Conservation (phyloP, 441 rosid genomes). For the Croton laevigatus region DNA sequence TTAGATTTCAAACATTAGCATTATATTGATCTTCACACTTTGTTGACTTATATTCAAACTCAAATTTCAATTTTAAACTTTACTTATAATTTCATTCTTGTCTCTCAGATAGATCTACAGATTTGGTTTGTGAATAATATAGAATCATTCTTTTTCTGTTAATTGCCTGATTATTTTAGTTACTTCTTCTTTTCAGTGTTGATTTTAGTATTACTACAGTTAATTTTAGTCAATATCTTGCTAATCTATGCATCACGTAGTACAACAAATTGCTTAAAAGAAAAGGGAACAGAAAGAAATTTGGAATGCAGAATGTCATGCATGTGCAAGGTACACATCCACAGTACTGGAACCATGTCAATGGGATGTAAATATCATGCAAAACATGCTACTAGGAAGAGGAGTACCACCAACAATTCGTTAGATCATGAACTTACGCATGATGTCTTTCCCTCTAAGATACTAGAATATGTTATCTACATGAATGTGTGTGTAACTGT, state of each 20-base stretch:
- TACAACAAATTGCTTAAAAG: background rate
- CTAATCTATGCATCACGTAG: background rate
- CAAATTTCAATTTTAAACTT: background rate
- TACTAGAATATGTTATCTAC: background rate
- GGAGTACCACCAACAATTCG: background rate
- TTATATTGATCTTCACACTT: background rate
- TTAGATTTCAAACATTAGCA: background rate
- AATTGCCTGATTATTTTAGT: background rate
- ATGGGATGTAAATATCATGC: background rate
- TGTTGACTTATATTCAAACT: background rate
- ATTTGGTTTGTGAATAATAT: background rate
- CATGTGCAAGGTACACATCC: background rate
- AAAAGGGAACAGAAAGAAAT: background rate
- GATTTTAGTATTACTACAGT: background rate
- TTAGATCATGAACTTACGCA: background rate
- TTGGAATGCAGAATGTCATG: background rate
- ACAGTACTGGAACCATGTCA: background rate
- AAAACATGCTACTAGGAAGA: conserved; percentile 4
- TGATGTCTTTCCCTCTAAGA: background rate
- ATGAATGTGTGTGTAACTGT: background rate
- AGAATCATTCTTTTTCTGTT: background rate
- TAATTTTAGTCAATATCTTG: background rate
- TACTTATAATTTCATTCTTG: background rate
- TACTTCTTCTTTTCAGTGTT: background rate
- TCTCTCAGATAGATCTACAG: background rate